Conservation (phyloP, 495 filamentous ascomycete genomes). For the Pseudoneurospora amorphoporcata region DNA sequence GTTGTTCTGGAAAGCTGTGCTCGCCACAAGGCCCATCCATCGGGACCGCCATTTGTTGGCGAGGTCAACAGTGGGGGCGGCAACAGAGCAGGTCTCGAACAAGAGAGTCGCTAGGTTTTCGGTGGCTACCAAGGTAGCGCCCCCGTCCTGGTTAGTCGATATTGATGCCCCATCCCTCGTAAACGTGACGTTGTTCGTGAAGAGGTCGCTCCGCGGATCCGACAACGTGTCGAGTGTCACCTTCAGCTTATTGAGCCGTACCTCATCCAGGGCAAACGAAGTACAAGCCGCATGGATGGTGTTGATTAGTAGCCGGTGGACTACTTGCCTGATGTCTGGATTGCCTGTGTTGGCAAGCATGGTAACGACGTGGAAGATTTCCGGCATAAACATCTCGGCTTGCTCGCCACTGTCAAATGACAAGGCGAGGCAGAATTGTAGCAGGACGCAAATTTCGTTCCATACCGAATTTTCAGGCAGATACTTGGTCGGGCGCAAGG, state of each 20-base stretch:
- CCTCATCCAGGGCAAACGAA: constrained; percentile 47
- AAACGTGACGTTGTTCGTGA: constrained; percentile 28
- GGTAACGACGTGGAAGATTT: constrained; percentile 57
- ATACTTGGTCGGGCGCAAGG: constrained; percentile 47
- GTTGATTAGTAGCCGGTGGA: constrained; percentile 52
- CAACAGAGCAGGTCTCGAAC: constrained; percentile 50
- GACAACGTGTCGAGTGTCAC: constrained; percentile 43
- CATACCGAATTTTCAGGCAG: constrained; percentile 54
- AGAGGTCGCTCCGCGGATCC: constrained; percentile 41
- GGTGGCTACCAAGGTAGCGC: constrained; percentile 37
- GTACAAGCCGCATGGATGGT: constrained; percentile 56
- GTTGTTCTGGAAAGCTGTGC: constrained; percentile 61
- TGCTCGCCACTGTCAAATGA: constrained; percentile 56
- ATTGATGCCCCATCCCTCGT: constrained; percentile 33
- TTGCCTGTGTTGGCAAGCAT: constrained; percentile 54
- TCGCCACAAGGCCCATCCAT: constrained; percentile 61
- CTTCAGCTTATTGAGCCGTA: constrained; percentile 40
- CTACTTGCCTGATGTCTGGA: constrained; percentile 41
- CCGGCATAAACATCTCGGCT: constrained; percentile 52
- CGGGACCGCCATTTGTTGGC: constrained; percentile 59
- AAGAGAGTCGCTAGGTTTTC: constrained; percentile 45
- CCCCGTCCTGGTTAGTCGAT: constrained; percentile 36
- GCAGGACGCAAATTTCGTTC: constrained; percentile 52
- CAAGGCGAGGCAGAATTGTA: constrained; percentile 51
- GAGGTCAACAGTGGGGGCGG: constrained; percentile 50